These are phyloP conservation scores for Cordia subcordata DNA, from an alignment of 257 asterid genomes.

Conservation along the genomic window DNA sequence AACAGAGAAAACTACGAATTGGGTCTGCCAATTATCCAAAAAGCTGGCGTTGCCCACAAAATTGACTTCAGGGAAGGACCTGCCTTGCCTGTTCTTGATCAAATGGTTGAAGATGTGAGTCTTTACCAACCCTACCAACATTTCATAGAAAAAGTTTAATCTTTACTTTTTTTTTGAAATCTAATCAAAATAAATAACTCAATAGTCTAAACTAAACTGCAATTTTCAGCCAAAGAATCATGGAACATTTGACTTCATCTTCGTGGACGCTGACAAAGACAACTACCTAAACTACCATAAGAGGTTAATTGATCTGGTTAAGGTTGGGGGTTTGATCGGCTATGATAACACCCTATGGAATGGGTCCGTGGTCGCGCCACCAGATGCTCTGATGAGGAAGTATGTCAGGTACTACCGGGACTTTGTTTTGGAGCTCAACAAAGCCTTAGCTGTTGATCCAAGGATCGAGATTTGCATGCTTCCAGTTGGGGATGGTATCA, in stretches of 20 bases:
- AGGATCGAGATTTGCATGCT: constrained; percentile 27
- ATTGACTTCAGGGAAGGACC: constrained; percentile 78
- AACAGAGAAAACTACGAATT: constrained; percentile 71
- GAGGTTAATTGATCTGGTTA: constrained; percentile 67
- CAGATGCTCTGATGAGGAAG: constrained; percentile 19
- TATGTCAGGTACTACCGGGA: constrained; percentile 21
- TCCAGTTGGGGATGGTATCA: constrained; percentile 28
- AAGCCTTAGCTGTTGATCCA: constrained; percentile 19
- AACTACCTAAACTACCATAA: constrained; percentile 80
- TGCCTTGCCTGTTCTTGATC: constrained; percentile 69
- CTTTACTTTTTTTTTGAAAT: no score
- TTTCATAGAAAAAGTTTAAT: no score
- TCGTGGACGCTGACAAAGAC: constrained; percentile 92
- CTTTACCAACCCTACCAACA: neutral
- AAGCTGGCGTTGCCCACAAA: constrained; percentile 88
- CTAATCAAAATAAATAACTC: no score
- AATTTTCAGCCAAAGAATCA: constrained; percentile 33
- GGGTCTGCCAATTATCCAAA: constrained; percentile 68
- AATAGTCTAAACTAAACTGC: neutral
- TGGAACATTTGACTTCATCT: constrained; percentile 69
- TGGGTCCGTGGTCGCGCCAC: constrained; percentile 69
- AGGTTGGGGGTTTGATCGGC: constrained; percentile 79
- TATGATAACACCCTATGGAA: constrained; percentile 93
- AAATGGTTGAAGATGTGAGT: constrained; percentile 47
- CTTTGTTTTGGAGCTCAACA: constrained; percentile 23